phyloP scores from a whole-genome alignment of 2,329 filamentous ascomycete species.

The Calycina herbarum region DNA sequence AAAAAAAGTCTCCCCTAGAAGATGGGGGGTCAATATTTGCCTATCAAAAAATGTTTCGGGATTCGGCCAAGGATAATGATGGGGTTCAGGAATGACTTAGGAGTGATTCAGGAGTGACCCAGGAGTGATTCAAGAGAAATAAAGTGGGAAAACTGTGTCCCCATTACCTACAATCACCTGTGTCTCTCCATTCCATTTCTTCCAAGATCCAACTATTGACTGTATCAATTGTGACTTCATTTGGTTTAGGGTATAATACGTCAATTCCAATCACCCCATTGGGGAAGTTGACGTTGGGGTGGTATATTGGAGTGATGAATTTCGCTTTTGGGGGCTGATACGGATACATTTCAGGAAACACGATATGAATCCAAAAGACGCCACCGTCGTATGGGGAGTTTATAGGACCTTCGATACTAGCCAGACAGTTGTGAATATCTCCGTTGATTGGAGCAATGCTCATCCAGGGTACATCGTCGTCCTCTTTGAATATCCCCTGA shows the following conservation, averaged over 20 bases:
- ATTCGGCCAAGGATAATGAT: no score
- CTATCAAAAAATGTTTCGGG: no score
- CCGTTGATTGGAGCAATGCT: constrained; percentile 14
- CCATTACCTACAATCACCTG: not conserved
- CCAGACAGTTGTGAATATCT: constrained; percentile 7
- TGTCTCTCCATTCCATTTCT: not conserved
- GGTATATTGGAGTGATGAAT: constrained; percentile 12
- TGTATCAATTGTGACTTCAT: not conserved
- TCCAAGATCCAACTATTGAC: not conserved
- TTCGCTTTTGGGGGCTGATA: not conserved
- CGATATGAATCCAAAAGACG: constrained; percentile 12
- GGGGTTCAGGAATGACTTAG: no score
- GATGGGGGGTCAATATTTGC: no score
- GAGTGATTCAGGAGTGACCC: no score
- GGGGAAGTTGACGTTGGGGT: constrained; percentile 7
- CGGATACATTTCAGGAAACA: constrained; percentile 9
- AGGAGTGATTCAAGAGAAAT: no score
- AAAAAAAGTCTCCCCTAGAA: not conserved
- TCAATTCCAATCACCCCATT: not conserved
- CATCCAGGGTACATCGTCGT: not conserved
- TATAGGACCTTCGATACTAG: constrained; percentile 9
- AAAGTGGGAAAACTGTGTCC: no score
- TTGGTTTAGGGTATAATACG: not conserved
- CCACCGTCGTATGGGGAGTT: constrained; percentile 9
- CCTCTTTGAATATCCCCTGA: not conserved